A percentile compares a stretch with the other conserved stretches of the same genome.
phyloP scores from a whole-genome alignment of 768 basidiomycete species.

The Pleurotus ostreatus region DNA sequence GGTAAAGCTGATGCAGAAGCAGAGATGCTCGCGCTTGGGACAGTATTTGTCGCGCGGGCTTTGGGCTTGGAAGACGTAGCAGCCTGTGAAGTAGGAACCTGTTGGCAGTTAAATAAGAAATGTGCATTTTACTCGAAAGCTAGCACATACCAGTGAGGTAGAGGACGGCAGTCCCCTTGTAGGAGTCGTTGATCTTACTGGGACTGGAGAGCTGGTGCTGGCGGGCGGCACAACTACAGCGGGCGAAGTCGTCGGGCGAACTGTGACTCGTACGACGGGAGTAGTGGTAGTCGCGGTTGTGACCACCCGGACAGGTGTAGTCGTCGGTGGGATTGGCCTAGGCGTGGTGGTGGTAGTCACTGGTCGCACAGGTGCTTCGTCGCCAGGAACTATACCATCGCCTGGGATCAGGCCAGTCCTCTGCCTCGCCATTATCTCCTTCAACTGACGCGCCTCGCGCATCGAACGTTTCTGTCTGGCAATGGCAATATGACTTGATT shows the following conservation, averaged over 20 bases:
- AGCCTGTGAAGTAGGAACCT: not conserved
- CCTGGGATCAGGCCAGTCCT: not conserved
- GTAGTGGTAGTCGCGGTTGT: no score
- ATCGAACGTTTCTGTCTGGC: not conserved
- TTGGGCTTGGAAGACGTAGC: not conserved
- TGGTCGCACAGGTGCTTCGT: not conserved
- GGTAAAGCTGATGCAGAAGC: not conserved
- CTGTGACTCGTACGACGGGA: no score
- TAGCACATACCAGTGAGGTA: not conserved
- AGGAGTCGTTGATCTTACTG: not conserved
- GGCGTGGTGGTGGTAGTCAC: not conserved
- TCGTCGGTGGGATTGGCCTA: not conserved
- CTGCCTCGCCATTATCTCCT: not conserved
- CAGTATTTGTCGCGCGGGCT: not conserved
- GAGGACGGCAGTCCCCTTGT: not conserved
- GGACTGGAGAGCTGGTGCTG: not conserved
- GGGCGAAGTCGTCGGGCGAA: no score
- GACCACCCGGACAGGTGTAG: no score
- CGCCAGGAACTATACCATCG: not conserved
- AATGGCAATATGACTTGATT: not conserved
- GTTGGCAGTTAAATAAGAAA: not conserved
- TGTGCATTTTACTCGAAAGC: not conserved
- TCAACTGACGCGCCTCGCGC: not conserved
- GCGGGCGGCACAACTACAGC: not conserved
- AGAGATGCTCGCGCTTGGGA: not conserved